These are phyloP conservation scores for Blepharisma japonicum DNA, from an alignment of 73 alveolate genomes.

Conservation along the genomic window DNA sequence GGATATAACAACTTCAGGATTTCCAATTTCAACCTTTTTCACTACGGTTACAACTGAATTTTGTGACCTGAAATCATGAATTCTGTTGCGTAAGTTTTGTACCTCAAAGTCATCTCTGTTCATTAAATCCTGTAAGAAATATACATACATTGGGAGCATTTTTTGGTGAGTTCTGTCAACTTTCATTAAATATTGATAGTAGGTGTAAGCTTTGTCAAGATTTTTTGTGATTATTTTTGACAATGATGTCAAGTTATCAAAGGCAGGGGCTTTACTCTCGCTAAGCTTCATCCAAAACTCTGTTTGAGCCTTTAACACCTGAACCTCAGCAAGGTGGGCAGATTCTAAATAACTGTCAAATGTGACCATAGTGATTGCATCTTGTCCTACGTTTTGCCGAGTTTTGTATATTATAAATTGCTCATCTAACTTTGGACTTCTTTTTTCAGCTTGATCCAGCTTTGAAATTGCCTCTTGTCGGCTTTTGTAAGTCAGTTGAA, in stretches of 20 bases:
- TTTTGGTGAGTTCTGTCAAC: constrained; percentile 6
- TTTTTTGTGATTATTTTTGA: constrained; percentile 16
- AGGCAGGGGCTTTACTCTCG: background rate
- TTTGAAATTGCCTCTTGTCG: constrained; percentile 24
- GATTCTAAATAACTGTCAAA: constrained; percentile 22
- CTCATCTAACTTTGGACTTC: background rate
- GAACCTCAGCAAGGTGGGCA: background rate
- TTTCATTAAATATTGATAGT: background rate
- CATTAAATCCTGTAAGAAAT: background rate
- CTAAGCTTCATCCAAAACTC: constrained; percentile 2
- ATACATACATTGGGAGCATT: constrained; percentile 29
- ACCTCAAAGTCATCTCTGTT: constrained; percentile 11
- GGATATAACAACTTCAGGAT: too few relatives aligned
- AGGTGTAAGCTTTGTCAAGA: background rate
- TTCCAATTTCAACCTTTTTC: too few relatives aligned
- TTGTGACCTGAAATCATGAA: background rate
- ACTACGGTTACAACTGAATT: too few relatives aligned
- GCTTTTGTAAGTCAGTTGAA: constrained; percentile 2
- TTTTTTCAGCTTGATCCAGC: constrained; percentile 17
- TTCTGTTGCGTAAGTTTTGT: background rate
- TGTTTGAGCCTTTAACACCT: background rate
- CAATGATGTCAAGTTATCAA: background rate
- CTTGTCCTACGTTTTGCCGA: constrained; percentile 22
- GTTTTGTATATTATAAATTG: constrained; percentile 16
- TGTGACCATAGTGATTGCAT: constrained; percentile 26